A percentile compares a stretch with the other conserved stretches of the same genome.
Conservation (phyloP, 2,329 filamentous ascomycete species). For the Fusarium coicis region DNA sequence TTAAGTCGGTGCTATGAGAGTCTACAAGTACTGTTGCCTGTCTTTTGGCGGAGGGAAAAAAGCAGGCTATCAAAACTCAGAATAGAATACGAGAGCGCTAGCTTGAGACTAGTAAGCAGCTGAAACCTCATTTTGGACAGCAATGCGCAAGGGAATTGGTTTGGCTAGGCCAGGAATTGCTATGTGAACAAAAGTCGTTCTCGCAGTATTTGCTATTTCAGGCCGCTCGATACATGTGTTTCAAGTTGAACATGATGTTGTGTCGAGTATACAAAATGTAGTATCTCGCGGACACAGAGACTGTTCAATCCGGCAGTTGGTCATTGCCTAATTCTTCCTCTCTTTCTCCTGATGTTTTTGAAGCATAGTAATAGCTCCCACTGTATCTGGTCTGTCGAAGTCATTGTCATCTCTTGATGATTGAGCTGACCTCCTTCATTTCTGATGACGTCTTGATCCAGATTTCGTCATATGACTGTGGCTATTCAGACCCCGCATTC, state of each 20-base stretch:
- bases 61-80: too few relatives aligned
- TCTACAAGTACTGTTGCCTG: too few relatives aligned
- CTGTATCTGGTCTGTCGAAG: not conserved
- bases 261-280: not conserved
- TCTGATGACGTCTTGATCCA: conserved; percentile 6
- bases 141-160: not conserved
- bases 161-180: too few relatives aligned
- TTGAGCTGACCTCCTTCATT: not conserved
- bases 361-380: not conserved
- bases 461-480: not conserved
- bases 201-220: too few relatives aligned
- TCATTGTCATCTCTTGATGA: not conserved
- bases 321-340: rapidly evolving
- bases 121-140: not conserved
- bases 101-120: not conserved
- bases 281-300: not conserved
- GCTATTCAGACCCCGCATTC: rapidly evolving
- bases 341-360: not conserved
- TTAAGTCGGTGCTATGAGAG: too few relatives aligned
- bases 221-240: rapidly evolving
- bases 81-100: not conserved
- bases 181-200: not conserved
- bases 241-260: not conserved
- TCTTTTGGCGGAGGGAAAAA: too few relatives aligned
- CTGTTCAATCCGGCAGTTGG: not conserved